These are phyloP conservation scores for Ceratobasidium sp. DNA, from an alignment of 1,284 basidiomycete species.

Conservation along the genomic window DNA sequence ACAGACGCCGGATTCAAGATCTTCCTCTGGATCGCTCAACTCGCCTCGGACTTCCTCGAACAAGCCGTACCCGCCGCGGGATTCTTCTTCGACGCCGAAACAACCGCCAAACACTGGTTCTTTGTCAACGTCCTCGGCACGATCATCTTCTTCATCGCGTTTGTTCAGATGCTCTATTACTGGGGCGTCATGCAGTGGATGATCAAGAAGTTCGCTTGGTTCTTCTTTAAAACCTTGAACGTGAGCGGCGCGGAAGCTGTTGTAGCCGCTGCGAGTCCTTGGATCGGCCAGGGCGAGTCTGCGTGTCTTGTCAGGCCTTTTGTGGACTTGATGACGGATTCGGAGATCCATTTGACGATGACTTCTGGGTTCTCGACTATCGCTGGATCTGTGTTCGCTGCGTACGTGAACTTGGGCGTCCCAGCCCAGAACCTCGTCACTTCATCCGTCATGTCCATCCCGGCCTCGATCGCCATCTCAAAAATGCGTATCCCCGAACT, in stretches of 20 bases:
- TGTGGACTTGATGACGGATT: slow-evolving; percentile 89
- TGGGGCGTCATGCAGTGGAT: slow-evolving; percentile 92
- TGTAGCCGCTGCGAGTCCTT: slow-evolving; percentile 91
- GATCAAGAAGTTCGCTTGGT: slow-evolving; percentile 87
- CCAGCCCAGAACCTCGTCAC: slow-evolving; percentile 84
- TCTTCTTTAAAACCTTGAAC: slow-evolving; percentile 92
- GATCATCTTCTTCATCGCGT: slow-evolving; percentile 90
- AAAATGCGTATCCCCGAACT: slow-evolving; percentile 88
- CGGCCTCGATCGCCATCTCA: slow-evolving; percentile 91
- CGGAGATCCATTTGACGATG: slow-evolving; percentile 91
- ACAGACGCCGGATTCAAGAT: slow-evolving; percentile 82
- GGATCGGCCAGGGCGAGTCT: slow-evolving; percentile 91
- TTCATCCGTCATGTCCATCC: slow-evolving; percentile 94
- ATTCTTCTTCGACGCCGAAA: slow-evolving; percentile 83
- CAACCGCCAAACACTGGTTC: slow-evolving; percentile 79
- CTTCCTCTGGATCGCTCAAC: slow-evolving; percentile 83
- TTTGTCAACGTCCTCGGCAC: slow-evolving; percentile 76
- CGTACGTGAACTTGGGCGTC: slow-evolving; percentile 88
- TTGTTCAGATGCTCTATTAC: slow-evolving; percentile 90
- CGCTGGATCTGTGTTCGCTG: slow-evolving; percentile 88
- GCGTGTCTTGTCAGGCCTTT: slow-evolving; percentile 89
- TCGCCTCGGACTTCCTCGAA: slow-evolving; percentile 78
- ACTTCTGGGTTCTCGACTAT: slow-evolving; percentile 93
- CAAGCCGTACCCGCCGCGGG: slow-evolving; percentile 74
- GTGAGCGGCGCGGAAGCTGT: slow-evolving; percentile 92